Percentiles rank a stretch among this genome's conserved stretches.
Evolutionary conservation across 306 rosid species (phyloP).

Genomic region (Citrullus mucosospermus): DNA sequence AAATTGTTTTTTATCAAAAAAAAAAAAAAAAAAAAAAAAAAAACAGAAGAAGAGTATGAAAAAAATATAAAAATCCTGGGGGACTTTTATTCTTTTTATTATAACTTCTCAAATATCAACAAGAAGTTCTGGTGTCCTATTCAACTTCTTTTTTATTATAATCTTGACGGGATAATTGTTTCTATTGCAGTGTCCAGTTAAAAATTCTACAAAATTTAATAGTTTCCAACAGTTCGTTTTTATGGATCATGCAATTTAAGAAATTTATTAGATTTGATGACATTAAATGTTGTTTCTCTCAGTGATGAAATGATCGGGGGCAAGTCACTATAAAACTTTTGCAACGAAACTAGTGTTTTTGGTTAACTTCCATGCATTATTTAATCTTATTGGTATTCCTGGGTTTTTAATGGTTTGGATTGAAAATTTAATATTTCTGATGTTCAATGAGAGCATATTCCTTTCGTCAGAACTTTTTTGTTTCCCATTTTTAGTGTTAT

Average conservation of each 20-base stretch:
- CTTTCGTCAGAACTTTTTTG: background rate
- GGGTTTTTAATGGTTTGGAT: background rate
- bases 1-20: too few relatives aligned
- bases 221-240: background rate
- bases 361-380: background rate
- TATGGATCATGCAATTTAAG: background rate
- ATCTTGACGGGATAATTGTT: background rate
- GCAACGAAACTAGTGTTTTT: background rate
- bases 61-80: too few relatives aligned
- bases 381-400: background rate
- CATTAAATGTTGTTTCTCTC: background rate
- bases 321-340: background rate
- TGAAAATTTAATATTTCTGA: background rate
- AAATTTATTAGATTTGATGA: background rate
- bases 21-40: too few relatives aligned
- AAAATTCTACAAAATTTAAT: background rate
- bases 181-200: background rate
- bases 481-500: background rate
- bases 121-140: background rate
- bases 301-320: background rate
- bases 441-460: background rate
- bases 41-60: too few relatives aligned
- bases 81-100: background rate
- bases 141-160: background rate
- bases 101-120: background rate